A percentile compares a stretch with the other conserved stretches of the same genome.
Evolutionary conservation across 2,329 filamentous ascomycete genomes (phyloP).

Genomic region (Ophiognomonia clavigignenti-juglandacearum): DNA sequence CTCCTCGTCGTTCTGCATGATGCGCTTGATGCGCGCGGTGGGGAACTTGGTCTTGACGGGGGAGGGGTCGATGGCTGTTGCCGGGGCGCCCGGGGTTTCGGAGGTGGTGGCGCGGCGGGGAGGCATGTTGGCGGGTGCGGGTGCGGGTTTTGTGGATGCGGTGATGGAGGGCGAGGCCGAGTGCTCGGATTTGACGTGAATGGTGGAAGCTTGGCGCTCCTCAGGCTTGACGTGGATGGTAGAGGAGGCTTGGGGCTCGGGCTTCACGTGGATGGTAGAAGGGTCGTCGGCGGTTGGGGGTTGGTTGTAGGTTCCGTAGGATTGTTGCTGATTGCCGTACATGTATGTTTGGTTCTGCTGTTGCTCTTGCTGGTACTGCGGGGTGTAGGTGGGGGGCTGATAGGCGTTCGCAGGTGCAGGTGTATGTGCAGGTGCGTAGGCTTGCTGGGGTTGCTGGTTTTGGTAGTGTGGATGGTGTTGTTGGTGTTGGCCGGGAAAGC

Average conservation of each 20-base stretch:
- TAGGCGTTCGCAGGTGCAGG: neutral
- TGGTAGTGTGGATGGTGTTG: too few relatives aligned
- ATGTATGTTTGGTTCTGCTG: too few relatives aligned
- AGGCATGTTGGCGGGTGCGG: slow-evolving; percentile 32
- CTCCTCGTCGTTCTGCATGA: slow-evolving; percentile 99
- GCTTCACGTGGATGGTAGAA: too few relatives aligned
- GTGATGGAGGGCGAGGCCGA: too few relatives aligned
- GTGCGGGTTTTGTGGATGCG: slow-evolving; percentile 17
- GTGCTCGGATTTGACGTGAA: slow-evolving; percentile 17
- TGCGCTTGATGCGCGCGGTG: slow-evolving; percentile 94
- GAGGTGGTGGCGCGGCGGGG: slow-evolving; percentile 31
- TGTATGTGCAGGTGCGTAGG: too few relatives aligned
- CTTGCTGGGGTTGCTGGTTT: too few relatives aligned
- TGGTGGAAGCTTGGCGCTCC: slow-evolving; percentile 18
- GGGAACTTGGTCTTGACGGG: slow-evolving; percentile 94
- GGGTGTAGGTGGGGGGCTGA: neutral
- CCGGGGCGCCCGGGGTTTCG: slow-evolving; percentile 28
- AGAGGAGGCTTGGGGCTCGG: neutral
- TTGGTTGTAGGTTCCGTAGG: too few relatives aligned
- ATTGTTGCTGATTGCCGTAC: too few relatives aligned
- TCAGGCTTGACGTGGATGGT: slow-evolving; percentile 17
- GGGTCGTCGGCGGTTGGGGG: too few relatives aligned
- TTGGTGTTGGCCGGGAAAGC: too few relatives aligned
- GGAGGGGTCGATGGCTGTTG: slow-evolving; percentile 51
- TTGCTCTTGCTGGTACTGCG: slow-evolving; percentile 19